These are phyloP conservation scores for Serendipita vermifera DNA, from an alignment of 768 basidiomycete genomes.

Conservation along the genomic window DNA sequence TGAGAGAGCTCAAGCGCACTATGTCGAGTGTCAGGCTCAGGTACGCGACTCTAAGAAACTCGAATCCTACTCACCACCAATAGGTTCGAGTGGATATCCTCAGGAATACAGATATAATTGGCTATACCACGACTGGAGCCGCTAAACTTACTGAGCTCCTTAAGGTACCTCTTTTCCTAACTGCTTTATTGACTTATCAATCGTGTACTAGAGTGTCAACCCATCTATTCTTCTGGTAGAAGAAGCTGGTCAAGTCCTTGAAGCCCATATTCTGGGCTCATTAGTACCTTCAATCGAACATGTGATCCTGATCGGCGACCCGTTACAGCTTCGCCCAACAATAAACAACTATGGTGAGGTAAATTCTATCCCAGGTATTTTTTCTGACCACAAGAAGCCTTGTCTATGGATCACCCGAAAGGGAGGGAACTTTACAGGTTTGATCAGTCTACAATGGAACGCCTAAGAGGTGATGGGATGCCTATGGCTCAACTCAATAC, in stretches of 20 bases:
- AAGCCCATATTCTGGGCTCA: conserved; percentile 56
- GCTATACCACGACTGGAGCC: conserved; percentile 68
- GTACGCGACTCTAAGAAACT: no score
- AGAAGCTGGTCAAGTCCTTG: conserved; percentile 72
- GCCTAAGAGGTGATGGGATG: conserved; percentile 38
- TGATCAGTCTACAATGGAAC: conserved; percentile 66
- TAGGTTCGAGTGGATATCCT: conserved; percentile 48
- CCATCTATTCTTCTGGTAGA: conserved; percentile 60
- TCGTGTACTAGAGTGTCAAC: conserved; percentile 35
- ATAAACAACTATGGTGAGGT: conserved; percentile 50
- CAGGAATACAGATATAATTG: conserved; percentile 46
- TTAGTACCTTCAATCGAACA: conserved; percentile 55
- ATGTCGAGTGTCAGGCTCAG: conserved; percentile 38
- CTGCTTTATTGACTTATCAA: background rate
- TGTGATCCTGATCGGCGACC: conserved; percentile 70
- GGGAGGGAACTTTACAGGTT: conserved; percentile 48
- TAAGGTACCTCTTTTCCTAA: background rate
- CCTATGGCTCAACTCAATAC: conserved; percentile 58
- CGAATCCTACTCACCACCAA: no score
- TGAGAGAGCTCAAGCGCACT: conserved; percentile 27
- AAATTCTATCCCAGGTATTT: no score
- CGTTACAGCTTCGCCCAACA: conserved; percentile 57
- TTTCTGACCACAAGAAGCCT: no score
- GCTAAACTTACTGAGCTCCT: conserved; percentile 49
- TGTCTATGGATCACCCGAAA: conserved; percentile 54